These are phyloP conservation scores for Russula lepida DNA, from an alignment of 768 basidiomycete species.

Conservation along the genomic window DNA sequence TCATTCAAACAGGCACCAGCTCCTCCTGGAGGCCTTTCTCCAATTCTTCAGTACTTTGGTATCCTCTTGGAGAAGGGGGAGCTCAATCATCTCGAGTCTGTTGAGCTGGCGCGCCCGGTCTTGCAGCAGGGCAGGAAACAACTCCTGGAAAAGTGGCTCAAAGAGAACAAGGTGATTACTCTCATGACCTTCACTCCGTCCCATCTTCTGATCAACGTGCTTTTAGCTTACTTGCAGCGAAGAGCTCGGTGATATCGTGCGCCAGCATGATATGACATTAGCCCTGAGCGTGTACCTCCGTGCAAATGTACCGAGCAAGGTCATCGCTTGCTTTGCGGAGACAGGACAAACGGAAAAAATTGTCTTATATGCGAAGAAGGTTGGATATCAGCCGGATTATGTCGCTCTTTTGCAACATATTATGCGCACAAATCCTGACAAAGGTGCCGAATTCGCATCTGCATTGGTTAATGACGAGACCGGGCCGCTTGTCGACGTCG, in stretches of 20 bases:
- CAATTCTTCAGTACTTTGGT: slow-evolving; percentile 97
- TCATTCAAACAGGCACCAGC: slow-evolving; percentile 95
- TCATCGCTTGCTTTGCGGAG: slow-evolving; percentile 98
- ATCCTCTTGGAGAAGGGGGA: slow-evolving; percentile 98
- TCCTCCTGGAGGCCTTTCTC: slow-evolving; percentile 81
- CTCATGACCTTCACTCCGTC: not conserved
- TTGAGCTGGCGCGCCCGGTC: slow-evolving; percentile 94
- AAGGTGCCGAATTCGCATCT: slow-evolving; percentile 96
- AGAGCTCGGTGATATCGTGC: slow-evolving; percentile 95
- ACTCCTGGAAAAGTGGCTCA: slow-evolving; percentile 96
- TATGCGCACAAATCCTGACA: slow-evolving; percentile 94
- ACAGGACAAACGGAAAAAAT: slow-evolving; percentile 99
- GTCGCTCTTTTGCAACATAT: slow-evolving; percentile 88
- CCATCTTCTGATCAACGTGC: not conserved
- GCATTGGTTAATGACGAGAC: slow-evolving; percentile 89
- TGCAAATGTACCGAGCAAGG: slow-evolving; percentile 97
- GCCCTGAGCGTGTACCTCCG: slow-evolving; percentile 96
- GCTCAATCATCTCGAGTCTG: slow-evolving; percentile 90
- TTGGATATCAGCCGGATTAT: slow-evolving; percentile 89
- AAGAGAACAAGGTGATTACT: slow-evolving; percentile 85
- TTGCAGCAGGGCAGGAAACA: slow-evolving; percentile 95
- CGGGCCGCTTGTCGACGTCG: slow-evolving; percentile 89
- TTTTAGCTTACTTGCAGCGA: slow-evolving; percentile 91
- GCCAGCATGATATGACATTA: slow-evolving; percentile 90
- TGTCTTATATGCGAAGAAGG: slow-evolving; percentile 94